phyloP scores from a whole-genome alignment of 2,329 filamentous ascomycete species.

The Beauveria brongniartii region DNA sequence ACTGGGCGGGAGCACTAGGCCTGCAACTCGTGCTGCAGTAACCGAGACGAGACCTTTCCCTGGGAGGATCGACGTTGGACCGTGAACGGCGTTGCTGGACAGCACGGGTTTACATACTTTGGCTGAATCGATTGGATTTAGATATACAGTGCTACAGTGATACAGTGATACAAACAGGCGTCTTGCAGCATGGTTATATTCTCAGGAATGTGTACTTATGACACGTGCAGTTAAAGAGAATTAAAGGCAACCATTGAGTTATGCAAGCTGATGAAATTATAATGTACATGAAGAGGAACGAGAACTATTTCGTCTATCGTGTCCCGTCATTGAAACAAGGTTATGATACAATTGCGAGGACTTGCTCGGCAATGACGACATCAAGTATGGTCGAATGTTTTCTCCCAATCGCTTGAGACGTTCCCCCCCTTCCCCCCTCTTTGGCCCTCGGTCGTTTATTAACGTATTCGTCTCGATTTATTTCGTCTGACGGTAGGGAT shows the following conservation, averaged over 20 bases:
- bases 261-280: not conserved
- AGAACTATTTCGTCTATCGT: too few relatives aligned
- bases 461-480: not conserved
- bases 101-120: conserved; percentile 10
- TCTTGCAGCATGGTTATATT: not conserved
- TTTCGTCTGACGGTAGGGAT: conserved; percentile 43
- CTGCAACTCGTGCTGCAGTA: conserved; percentile 3
- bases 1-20: conserved; percentile 33
- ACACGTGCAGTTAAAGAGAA: not conserved
- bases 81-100: conserved; percentile 9
- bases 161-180: not conserved
- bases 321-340: too few relatives aligned
- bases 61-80: conserved; percentile 8
- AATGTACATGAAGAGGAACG: too few relatives aligned
- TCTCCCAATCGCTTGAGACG: not conserved
- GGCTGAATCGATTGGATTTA: not conserved
- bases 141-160: not conserved
- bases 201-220: not conserved
- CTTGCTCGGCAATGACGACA: too few relatives aligned
- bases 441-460: not conserved
- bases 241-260: not conserved
- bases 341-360: too few relatives aligned
- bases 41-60: not conserved
- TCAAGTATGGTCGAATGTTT: too few relatives aligned
- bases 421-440: too few relatives aligned